Base-by-base conservation (phyloP, 2,329 filamentous ascomycete genomes). In the Aspergillus unguis region DNA sequence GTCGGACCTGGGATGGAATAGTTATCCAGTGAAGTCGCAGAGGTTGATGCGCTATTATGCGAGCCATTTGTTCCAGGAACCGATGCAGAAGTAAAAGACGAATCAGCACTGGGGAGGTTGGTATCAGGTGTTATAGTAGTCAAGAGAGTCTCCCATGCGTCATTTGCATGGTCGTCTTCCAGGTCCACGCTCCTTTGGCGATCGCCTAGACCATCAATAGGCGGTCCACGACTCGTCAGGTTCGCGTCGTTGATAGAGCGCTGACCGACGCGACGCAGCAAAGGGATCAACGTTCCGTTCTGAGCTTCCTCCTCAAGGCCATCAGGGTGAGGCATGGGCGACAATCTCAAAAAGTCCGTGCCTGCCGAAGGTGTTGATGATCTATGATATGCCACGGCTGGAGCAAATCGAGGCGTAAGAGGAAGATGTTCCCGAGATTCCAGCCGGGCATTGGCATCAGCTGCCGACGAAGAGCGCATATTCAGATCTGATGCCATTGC, bases 151-250 rank as follows among this genome's bases (percentile, higher is more conserved):
- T 92, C 87, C 92, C 92, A 96, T 1, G 78, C 77, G 45, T 80
- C 78, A 57, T 83, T 80, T 36, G 76, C 78, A 49, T 73, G 61
- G 35, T 71, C 65, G 40, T 73, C 74, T 46, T 77, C 75, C 5
- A 87, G 86, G 65, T 86, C 91, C n/a, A 90, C 74, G 69, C 90
- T 95, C 61, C 90, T 84, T 57, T 90, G 83, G 53, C 91, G 87
- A 71, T 96, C 90, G 35, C 90, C 91, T 11, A 96, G 80, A 3
- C 90, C 90, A 69, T 95, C 86, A 1, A 87, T 57, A 46, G 54
- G 51, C 10, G 65, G 49, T 17, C 62, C 63, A 4, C 56, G 60
- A 40, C 49, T 53, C 23, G 61, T 36, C 43, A 60, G 55, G 27
- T 48, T 59, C 38, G 58, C 57, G 32, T 62, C 61, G 33, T 61